Conservation (phyloP, 208 protist genomes). For the Acanthamoeba healyi region DNA sequence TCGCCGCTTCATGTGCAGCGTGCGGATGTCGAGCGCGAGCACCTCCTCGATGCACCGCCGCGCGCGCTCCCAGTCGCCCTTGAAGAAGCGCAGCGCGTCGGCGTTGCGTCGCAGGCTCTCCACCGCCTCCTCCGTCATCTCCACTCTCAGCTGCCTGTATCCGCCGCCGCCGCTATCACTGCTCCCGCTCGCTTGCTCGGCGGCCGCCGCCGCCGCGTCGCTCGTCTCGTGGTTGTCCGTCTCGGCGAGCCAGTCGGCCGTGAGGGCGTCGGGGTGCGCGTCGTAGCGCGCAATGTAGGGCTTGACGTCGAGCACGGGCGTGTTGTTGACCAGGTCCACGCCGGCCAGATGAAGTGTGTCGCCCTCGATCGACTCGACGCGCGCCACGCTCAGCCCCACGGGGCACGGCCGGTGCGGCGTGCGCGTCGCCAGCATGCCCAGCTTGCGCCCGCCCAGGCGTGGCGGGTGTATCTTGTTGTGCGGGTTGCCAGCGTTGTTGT, state of each 20-base stretch:
- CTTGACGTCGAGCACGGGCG: slow-evolving; percentile 97
- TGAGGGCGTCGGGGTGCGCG: neutral
- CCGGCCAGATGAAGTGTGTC: slow-evolving; percentile 90
- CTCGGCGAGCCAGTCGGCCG: neutral
- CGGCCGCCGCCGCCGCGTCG: neutral
- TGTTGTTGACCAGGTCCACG: slow-evolving; percentile 96
- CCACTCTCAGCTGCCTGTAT: neutral
- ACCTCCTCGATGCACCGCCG: slow-evolving; percentile 42
- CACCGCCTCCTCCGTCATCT: neutral
- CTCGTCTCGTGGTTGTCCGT: neutral
- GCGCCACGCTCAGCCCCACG: slow-evolving; percentile 84
- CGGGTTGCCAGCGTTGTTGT: slow-evolving; percentile 80
- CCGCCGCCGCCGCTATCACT: neutral
- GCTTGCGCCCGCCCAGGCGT: slow-evolving; percentile 46
- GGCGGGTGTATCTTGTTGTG: neutral
- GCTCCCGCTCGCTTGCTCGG: neutral
- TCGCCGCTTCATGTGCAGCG: slow-evolving; percentile 2
- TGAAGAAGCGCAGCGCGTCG: neutral
- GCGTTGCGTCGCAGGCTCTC: neutral
- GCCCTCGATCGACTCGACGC: slow-evolving; percentile 78
- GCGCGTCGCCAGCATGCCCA: slow-evolving; percentile 86
- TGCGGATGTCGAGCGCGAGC: slow-evolving; percentile 24
- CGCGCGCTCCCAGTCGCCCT: slow-evolving; percentile 7
- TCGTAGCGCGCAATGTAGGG: slow-evolving; percentile 91
- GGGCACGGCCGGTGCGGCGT: slow-evolving; percentile 85